Percentiles rank a stretch among this genome's conserved stretches.
Evolutionary conservation across 371 early-diverging fungal genomes (phyloP).

Genomic region (Haplosporangium sp.): DNA sequence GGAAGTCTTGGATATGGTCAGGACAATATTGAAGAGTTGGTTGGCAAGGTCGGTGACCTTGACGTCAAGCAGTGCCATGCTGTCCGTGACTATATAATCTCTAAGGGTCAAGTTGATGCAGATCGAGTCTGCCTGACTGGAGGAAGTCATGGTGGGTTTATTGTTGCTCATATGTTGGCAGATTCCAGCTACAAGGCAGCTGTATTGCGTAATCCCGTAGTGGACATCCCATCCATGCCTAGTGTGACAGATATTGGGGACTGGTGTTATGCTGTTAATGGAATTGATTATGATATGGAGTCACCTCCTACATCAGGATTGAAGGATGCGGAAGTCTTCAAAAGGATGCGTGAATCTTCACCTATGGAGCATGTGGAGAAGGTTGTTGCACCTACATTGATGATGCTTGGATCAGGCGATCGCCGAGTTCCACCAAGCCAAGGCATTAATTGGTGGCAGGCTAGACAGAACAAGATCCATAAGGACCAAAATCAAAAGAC

Average conservation of each 20-base stretch:
- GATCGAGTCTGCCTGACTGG: constrained; percentile 66
- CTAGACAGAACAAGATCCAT: constrained; percentile 42
- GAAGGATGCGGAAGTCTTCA: constrained; percentile 63
- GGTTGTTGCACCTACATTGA: constrained; percentile 71
- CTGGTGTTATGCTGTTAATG: constrained; percentile 63
- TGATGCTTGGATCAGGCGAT: constrained; percentile 74
- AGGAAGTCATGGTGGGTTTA: constrained; percentile 83
- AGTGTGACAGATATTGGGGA: constrained; percentile 75
- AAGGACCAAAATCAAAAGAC: constrained; percentile 16
- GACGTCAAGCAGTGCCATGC: constrained; percentile 73
- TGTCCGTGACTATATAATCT: constrained; percentile 34
- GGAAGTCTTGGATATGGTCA: constrained; percentile 82
- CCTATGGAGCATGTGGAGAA: constrained; percentile 64
- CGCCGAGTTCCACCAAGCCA: constrained; percentile 79
- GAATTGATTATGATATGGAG: constrained; percentile 25
- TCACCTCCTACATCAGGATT: constrained; percentile 55
- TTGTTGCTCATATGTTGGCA: constrained; percentile 65
- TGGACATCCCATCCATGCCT: constrained; percentile 69
- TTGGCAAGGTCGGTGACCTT: constrained; percentile 74
- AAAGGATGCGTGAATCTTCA: constrained; percentile 62
- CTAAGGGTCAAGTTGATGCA: constrained; percentile 52
- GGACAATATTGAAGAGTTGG: constrained; percentile 64
- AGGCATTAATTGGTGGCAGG: constrained; percentile 60
- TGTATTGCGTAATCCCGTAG: constrained; percentile 82
- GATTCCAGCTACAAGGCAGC: constrained; percentile 66